These are phyloP conservation scores for Priceomyces castillae DNA, from an alignment of 805 yeast species.

Conservation along the genomic window DNA sequence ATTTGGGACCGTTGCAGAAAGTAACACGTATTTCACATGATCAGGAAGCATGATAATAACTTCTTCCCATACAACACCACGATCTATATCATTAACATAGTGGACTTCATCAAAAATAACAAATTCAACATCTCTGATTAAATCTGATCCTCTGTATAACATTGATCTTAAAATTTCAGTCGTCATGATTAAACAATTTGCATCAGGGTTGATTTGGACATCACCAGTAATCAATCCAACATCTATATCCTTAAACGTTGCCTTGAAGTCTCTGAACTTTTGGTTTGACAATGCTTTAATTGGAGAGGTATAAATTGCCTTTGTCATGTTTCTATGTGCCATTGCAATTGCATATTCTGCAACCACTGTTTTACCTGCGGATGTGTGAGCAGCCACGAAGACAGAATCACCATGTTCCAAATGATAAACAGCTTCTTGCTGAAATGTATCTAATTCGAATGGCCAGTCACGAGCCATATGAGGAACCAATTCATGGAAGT, in stretches of 20 bases:
- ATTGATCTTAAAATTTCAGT: conserved; percentile 93
- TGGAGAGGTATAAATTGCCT: conserved; percentile 94
- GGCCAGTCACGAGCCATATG: conserved; percentile 95
- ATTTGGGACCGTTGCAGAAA: conserved; percentile 98
- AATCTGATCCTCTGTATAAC: conserved; percentile 95
- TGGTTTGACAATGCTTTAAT: conserved; percentile 89
- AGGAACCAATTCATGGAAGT: conserved; percentile 86
- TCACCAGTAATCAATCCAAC: conserved; percentile 97
- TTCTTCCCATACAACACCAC: conserved; percentile 99
- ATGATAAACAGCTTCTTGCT: conserved; percentile 94
- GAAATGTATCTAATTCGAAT: conserved; percentile 90
- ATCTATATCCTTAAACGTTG: conserved; percentile 74
- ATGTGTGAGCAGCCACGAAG: conserved; percentile 97
- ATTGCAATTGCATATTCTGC: conserved; percentile 98
- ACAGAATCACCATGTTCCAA: conserved; percentile 98
- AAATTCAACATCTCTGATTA: conserved; percentile 95
- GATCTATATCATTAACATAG: conserved; percentile 92
- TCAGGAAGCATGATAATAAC: conserved; percentile 97
- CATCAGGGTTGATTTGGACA: conserved; percentile 95
- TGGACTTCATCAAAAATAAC: conserved; percentile 98
- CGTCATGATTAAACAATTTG: conserved; percentile 94
- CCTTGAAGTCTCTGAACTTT: conserved; percentile 83
- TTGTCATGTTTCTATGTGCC: conserved; percentile 95
- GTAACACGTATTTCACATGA: conserved; percentile 84
- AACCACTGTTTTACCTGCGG: conserved; percentile 98